These are phyloP conservation scores for Blastobotrys indianensis DNA, from an alignment of 1,139 yeast genomes.

Conservation along the genomic window DNA sequence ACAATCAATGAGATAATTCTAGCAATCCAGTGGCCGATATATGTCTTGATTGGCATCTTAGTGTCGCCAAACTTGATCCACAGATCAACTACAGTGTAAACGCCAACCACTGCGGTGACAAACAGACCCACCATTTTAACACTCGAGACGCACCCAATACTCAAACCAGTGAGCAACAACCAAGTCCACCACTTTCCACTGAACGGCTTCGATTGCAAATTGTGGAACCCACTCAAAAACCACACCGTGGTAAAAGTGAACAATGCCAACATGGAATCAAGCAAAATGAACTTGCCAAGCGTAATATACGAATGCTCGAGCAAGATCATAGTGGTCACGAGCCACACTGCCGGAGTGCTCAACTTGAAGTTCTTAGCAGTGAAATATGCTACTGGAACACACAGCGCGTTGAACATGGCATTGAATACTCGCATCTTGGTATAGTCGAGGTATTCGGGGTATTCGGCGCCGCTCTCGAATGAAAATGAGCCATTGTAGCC, in stretches of 20 bases:
- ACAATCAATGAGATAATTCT: conserved; percentile 64
- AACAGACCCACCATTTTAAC: conserved; percentile 96
- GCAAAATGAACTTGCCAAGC: conserved; percentile 81
- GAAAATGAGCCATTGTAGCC: conserved; percentile 95
- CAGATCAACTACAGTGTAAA: conserved; percentile 75
- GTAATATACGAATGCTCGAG: conserved; percentile 85
- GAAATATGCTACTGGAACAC: conserved; percentile 90
- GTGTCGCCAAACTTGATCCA: conserved; percentile 56
- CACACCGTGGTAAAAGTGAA: conserved; percentile 83
- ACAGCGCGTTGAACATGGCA: conserved; percentile 80
- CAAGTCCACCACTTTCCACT: conserved; percentile 91
- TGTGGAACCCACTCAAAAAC: conserved; percentile 75
- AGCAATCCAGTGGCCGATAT: conserved; percentile 62
- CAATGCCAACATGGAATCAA: conserved; percentile 93
- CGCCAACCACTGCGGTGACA: conserved; percentile 74
- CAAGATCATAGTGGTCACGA: conserved; percentile 78
- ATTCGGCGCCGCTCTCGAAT: conserved; percentile 79
- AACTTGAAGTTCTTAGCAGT: conserved; percentile 85
- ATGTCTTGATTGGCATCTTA: conserved; percentile 38
- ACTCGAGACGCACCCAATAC: conserved; percentile 79
- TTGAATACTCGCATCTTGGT: conserved; percentile 92
- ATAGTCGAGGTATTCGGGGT: conserved; percentile 82
- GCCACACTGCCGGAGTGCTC: conserved; percentile 78
- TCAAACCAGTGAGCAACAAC: conserved; percentile 68
- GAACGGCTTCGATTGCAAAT: conserved; percentile 58